phyloP scores from a whole-genome alignment of 805 yeast genomes.

The Lipomyces sp. region DNA sequence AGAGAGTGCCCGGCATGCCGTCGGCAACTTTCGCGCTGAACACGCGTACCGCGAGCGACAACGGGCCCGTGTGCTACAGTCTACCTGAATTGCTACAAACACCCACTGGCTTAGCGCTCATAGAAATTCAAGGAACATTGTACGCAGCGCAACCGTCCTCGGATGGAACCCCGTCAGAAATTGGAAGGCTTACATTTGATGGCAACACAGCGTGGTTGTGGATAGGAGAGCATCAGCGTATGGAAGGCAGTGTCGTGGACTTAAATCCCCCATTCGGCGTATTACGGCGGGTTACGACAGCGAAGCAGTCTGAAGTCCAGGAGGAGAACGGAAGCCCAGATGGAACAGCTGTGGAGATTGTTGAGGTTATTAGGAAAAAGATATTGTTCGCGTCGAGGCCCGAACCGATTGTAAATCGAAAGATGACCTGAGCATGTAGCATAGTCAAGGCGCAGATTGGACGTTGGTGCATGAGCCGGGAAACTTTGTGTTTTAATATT shows the following conservation, averaged over 20 bases:
- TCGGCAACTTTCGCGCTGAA: conserved; percentile 20
- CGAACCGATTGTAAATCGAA: conserved; percentile 31
- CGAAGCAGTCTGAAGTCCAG: neutral
- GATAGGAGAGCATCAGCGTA: conserved; percentile 36
- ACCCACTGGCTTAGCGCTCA: conserved; percentile 36
- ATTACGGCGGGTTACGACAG: conserved; percentile 20
- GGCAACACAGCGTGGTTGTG: conserved; percentile 30
- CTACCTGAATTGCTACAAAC: conserved; percentile 33
- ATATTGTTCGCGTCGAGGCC: conserved; percentile 35
- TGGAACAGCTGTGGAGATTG: conserved; percentile 32
- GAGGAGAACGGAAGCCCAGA: conserved; percentile 16
- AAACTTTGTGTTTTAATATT: neutral
- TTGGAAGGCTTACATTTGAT: conserved; percentile 34
- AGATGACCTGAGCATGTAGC: neutral
- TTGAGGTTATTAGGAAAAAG: conserved; percentile 31
- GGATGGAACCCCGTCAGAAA: conserved; percentile 6
- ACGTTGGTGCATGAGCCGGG: neutral
- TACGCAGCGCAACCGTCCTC: conserved; percentile 7
- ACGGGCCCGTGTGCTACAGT: neutral
- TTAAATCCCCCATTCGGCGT: conserved; percentile 37
- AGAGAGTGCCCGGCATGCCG: conserved; percentile 20
- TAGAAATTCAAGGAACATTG: conserved; percentile 38
- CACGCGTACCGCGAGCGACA: conserved; percentile 15
- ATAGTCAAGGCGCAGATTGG: neutral
- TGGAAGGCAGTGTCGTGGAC: conserved; percentile 36